phyloP scores from a whole-genome alignment of 1,284 basidiomycete genomes.

The Ustilago loliicola region DNA sequence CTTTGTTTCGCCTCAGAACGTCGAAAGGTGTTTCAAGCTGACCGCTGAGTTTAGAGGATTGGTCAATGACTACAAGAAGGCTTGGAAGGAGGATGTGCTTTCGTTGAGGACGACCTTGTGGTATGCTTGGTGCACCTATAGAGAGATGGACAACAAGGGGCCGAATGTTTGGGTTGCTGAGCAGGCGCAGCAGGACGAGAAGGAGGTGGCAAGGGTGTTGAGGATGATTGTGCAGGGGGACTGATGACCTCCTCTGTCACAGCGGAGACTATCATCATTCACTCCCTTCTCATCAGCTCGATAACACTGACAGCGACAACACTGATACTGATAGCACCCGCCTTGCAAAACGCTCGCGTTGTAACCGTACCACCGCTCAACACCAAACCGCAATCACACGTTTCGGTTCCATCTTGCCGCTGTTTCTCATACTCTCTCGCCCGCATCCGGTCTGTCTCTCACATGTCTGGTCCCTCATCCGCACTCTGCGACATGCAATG shows the following conservation, averaged over 20 bases:
- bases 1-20: conserved; percentile 93
- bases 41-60: conserved; percentile 89
- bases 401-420: too few relatives aligned
- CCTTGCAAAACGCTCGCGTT: too few relatives aligned
- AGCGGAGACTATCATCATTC: too few relatives aligned
- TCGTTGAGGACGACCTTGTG: conserved; percentile 89
- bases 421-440: too few relatives aligned
- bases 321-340: too few relatives aligned
- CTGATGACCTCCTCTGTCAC: background rate
- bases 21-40: conserved; percentile 83
- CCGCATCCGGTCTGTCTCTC: too few relatives aligned
- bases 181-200: background rate
- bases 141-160: conserved; percentile 34
- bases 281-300: too few relatives aligned
- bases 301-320: too few relatives aligned
- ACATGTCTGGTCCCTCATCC: too few relatives aligned
- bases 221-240: conserved; percentile 27
- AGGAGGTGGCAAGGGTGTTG: conserved; percentile 12
- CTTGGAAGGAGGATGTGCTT: conserved; percentile 94
- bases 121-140: conserved; percentile 79
- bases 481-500: too few relatives aligned
- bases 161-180: conserved; percentile 31
- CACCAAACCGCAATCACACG: background rate
- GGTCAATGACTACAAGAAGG: conserved; percentile 78
- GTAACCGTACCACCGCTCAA: background rate